Base-by-base conservation (phyloP, 192 early-diverging fungal species). In the Helicostylum pulchrum region DNA sequence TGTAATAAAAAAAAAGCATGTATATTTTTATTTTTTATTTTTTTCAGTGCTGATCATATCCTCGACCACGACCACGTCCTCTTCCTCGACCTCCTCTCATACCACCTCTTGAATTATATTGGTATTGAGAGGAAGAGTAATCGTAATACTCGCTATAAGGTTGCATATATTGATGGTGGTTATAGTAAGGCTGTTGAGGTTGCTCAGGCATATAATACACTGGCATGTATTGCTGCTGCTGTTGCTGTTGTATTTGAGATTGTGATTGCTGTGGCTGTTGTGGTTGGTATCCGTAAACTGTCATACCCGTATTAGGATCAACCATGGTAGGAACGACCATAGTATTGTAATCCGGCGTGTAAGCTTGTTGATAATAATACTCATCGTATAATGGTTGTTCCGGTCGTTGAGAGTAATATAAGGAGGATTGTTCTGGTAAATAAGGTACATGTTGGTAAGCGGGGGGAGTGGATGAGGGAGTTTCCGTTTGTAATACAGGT, bases 11-110 rank as follows among this genome's bases (percentile, higher is more conserved):
- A 39, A 39, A 36, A 5, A 36, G 7, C 3, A 1, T 39, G 36
- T 39, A 26, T 26, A 26, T 26, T 26, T 26, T 26, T 26, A 26
- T 26, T 26, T 26, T 26, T 26, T 26, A 26, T 39, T 39, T 39
- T 9, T 39, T 39, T 39, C 9, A 39, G 36, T 39, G 4, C 6
- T 39, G 36, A 9, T 39, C 36, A 10, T 39, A 39, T 39, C 36
- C 36, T 15, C 64, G 53, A 30, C 53, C 53, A 43, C 64, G 53
- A 45, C 62, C 62, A 2, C 62, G 49, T 6, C 50, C 64, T 46
- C 42, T 21, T 11, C 45, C n/a, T n/a, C 64, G 9, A 15, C 30
- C 21, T 34, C 49, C 39, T 11, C 39, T 10, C 2, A 30, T 30
- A 55, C 17, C 46, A 7, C 42, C 53, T 65, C 30, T 21, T 17